phyloP scores from a whole-genome alignment of 2,329 filamentous ascomycete genomes.

The Pseudocercospora eumusae region DNA sequence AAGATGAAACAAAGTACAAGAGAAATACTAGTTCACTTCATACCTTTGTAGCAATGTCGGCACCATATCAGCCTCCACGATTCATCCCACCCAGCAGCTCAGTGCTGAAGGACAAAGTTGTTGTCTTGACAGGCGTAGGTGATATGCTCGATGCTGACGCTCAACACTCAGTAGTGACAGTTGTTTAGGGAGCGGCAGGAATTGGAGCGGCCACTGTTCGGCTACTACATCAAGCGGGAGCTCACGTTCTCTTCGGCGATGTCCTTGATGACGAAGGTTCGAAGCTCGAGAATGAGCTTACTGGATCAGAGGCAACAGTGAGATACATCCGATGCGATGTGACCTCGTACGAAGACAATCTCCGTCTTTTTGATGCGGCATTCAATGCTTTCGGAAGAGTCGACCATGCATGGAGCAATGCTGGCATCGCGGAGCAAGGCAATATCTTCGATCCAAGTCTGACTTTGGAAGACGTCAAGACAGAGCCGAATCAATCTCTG shows the following conservation, averaged over 20 bases:
- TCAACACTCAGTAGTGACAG: slow-evolving; percentile 3
- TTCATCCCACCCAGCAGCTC: slow-evolving; percentile 25
- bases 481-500: slow-evolving; percentile 32
- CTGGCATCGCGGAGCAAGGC: slow-evolving; percentile 48
- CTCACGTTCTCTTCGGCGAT: slow-evolving; percentile 52
- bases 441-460: slow-evolving; percentile 51
- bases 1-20: neutral
- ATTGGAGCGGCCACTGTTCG: slow-evolving; percentile 48
- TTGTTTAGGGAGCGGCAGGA: slow-evolving; percentile 47
- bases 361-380: slow-evolving; percentile 51
- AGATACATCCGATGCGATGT: slow-evolving; percentile 50
- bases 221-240: slow-evolving; percentile 43
- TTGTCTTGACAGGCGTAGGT: slow-evolving; percentile 39
- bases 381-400: slow-evolving; percentile 49
- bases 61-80: slow-evolving; percentile 22
- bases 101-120: slow-evolving; percentile 34
- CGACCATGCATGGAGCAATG: slow-evolving; percentile 53
- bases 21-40: neutral
- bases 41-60: neutral
- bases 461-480: slow-evolving; percentile 47
- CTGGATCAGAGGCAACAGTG: slow-evolving; percentile 23
- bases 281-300: slow-evolving; percentile 35
- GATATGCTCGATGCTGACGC: neutral
- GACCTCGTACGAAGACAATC: slow-evolving; percentile 48
- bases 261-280: slow-evolving; percentile 41